Evolutionary conservation across 2,329 filamentous ascomycete genomes (phyloP).

Genomic region (Apiospora kogelbergensis): DNA sequence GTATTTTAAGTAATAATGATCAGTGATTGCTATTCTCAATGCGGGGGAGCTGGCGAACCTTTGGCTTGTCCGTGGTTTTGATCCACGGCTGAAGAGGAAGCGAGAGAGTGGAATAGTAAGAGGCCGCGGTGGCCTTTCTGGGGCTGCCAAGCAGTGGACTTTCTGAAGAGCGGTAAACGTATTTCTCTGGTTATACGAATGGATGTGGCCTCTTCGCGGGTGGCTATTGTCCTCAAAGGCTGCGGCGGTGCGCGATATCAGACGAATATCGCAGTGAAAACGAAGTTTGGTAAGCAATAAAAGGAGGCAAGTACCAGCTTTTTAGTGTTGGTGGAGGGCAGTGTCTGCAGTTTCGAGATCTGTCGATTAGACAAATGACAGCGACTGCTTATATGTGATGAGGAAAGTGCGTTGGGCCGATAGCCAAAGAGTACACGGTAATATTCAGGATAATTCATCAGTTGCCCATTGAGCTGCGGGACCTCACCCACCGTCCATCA

Average conservation of each 20-base stretch:
- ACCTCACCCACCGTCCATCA: neutral
- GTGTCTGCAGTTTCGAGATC: neutral
- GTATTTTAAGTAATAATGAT: neutral
- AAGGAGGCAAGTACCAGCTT: neutral
- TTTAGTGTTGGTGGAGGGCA: neutral
- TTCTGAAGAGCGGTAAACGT: too few relatives aligned
- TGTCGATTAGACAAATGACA: neutral
- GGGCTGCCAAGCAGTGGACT: neutral
- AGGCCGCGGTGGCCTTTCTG: neutral
- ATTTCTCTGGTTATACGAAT: too few relatives aligned
- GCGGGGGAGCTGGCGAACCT: neutral
- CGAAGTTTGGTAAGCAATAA: neutral
- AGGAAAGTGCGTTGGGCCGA: neutral
- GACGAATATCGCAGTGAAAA: neutral
- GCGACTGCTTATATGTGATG: neutral
- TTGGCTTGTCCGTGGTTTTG: neutral
- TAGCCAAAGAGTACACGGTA: neutral
- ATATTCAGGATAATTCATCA: neutral
- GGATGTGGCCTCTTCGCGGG: neutral
- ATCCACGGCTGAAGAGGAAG: neutral
- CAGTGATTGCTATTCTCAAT: neutral
- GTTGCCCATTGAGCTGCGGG: neutral
- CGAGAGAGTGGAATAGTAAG: too few relatives aligned
- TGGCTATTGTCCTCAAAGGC: neutral
- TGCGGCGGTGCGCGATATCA: neutral